Percentiles rank a stretch among this genome's conserved stretches.
phyloP scores from a whole-genome alignment of 2,329 filamentous ascomycete species.

The Diplodia mutila region DNA sequence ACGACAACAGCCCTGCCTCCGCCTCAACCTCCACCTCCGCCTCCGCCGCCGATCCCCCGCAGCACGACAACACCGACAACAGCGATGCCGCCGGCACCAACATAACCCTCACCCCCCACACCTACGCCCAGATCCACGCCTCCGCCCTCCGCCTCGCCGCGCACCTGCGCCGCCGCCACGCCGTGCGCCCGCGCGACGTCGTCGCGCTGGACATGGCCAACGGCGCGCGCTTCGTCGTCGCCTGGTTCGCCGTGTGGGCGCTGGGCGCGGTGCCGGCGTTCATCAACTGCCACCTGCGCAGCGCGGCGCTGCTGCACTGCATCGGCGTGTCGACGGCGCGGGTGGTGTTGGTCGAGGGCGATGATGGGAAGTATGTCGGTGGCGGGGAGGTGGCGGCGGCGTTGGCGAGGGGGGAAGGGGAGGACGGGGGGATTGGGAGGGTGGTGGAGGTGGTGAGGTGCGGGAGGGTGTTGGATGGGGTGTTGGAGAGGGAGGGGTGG shows the following conservation, averaged over 20 bases:
- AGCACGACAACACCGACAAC: constrained; percentile 51
- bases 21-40: too few species aligned
- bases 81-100: constrained; percentile 47
- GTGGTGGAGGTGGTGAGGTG: constrained; percentile 35
- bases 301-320: constrained; percentile 68
- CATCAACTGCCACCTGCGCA: constrained; percentile 71
- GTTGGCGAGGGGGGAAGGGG: constrained; percentile 42
- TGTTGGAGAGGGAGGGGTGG: constrained; percentile 27
- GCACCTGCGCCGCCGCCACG: constrained; percentile 48
- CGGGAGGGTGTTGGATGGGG: constrained; percentile 31
- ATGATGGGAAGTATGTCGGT: constrained; percentile 47
- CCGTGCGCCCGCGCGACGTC: constrained; percentile 62
- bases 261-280: constrained; percentile 71
- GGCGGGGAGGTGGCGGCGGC: constrained; percentile 42
- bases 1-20: constrained; percentile 41
- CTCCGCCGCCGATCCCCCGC: constrained; percentile 53
- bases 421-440: constrained; percentile 48
- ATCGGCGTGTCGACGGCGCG: constrained; percentile 61
- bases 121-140: constrained; percentile 43
- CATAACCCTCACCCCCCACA: constrained; percentile 53
- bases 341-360: constrained; percentile 63
- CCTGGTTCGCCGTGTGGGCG: constrained; percentile 66
- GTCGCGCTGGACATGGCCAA: constrained; percentile 71
- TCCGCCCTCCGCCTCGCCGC: constrained; percentile 42
- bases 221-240: constrained; percentile 67